Base-by-base conservation (phyloP, 2,329 filamentous ascomycete species). In the Botryotinia globosa region DNA sequence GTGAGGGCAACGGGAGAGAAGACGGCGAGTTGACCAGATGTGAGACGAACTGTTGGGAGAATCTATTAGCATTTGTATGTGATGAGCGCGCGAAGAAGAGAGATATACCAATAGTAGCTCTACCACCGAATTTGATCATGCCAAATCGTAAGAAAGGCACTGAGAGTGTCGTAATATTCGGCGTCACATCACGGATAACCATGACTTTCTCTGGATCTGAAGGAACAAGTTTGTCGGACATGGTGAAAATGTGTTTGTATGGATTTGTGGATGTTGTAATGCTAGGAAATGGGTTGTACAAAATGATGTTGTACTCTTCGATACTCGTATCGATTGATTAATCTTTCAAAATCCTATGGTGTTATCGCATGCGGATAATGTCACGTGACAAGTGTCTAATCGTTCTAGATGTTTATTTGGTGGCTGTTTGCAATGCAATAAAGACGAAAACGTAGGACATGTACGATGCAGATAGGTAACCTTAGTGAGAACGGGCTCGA, bases 1-100 rank as follows among this genome's bases (percentile, higher is more conserved):
- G 94, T 98, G 72, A 98, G 87, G 22, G 91, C 92, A 32, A 96
- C 92, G 29, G 96, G 96, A 0, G 94, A 97, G 87, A 98, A 98
- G 81, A 98, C 90, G 76, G 94, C 93, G 58, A 98, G 88, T 63
- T 88, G 85, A 72, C 94, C 94, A 16, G 90, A 91, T 73, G 89
- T 87, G 77, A 99, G 88, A 77, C 90, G 92, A 74, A 97, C 94
- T 94, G 76, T 70, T n/a, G 18, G 37, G 29, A 12, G 45, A 22
- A 22, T 10, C 25, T 25, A 59, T 74, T 72, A 74, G 74, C 34
- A 29, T 39, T 58, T 39, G 37, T 45, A 39, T 64, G 42, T 29
- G 45, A 2, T 14, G 51, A 48, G 37, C 25, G 54, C 32, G 18
- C 20, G 22, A 58, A 42, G 63, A 42, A 65, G 45, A 34, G 45